Evolutionary conservation across 2,329 filamentous ascomycete genomes (phyloP), one percentile per base, ranked within the genome.

Genomic region (Xylariaceae sp.): DNA sequence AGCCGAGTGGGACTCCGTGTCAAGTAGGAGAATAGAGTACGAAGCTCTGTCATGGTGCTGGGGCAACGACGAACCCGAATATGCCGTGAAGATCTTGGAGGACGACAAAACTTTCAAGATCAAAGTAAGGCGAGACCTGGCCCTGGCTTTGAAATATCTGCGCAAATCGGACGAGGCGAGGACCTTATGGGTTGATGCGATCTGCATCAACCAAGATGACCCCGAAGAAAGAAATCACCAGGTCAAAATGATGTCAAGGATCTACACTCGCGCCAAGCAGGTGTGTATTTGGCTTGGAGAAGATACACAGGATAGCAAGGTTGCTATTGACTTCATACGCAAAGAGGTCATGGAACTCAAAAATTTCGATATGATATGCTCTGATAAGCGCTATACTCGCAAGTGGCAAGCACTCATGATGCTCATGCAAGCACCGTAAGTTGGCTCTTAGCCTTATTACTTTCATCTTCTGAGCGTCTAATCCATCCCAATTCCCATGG

Each of bases 231-330:
- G 47, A 33, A 33, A 44, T 15, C 33, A 44, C 15, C 47, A 49
- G 45, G 42, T 49, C 1, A 2, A 30, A 36, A 38, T 48, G 36
- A 49, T 49, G 47, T 40, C 47, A 5, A 11, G 30, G 7, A 49
- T 49, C 38, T 49, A 49, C 19, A 18, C 19, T 18, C 33, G 39
- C 2, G 47, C 47, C 15, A n/a, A 33, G 43, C 27, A 15, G 19
- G 36, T 44, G 9, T 44, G 39, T 38, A 39, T 49, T 19, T 49
- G 47, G 47, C 47, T 49, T 18, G 47, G 47, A 22, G 22, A 44
- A 14, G 33, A 41, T 39, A 19, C 35, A 18, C 31, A 40, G 1
- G 27, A 49, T 14, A 32, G 18, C 30, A 30, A 11, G 18, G 30
- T n/a, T 6, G 41, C 30, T 18, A 39, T 33, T 14, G n/a, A 39